Conservation (phyloP, 768 basidiomycete species). For the Amyloporia xantha region DNA sequence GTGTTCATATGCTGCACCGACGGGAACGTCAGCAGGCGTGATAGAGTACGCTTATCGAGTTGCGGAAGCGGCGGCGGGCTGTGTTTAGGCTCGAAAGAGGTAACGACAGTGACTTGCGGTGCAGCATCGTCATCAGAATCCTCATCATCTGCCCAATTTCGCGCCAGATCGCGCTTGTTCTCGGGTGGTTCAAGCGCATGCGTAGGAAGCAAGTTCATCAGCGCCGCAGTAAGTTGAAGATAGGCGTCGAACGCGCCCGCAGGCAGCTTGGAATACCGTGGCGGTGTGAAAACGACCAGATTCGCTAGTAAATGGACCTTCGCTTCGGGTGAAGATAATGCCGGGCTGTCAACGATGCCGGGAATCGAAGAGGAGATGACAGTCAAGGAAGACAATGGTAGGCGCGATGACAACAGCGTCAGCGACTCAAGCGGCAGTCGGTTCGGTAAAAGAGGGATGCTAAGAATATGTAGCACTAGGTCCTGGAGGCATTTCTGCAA, state of each 20-base stretch:
- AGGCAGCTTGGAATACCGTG: constrained; percentile 49
- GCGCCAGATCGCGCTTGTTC: constrained; percentile 5
- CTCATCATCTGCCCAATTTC: constrained; percentile 13
- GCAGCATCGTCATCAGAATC: constrained; percentile 24
- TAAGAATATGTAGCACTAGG: constrained; percentile 52
- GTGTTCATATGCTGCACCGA: constrained; percentile 46
- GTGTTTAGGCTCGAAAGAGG: constrained; percentile 24
- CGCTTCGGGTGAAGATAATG: constrained; percentile 5
- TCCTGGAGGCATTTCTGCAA: constrained; percentile 31
- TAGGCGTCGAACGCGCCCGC: constrained; percentile 43
- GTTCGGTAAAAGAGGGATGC: constrained; percentile 74
- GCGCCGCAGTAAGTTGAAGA: constrained; percentile 41
- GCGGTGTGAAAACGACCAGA: constrained; percentile 54
- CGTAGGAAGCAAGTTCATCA: constrained; percentile 49
- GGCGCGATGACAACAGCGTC: constrained; percentile 52
- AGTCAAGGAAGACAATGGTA: constrained; percentile 47
- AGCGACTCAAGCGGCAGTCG: constrained; percentile 58
- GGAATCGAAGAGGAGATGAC: constrained; percentile 24
- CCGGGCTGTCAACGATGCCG: constrained; percentile 6
- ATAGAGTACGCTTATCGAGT: constrained; percentile 53
- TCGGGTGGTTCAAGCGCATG: constrained; percentile 44
- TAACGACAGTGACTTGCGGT: constrained; percentile 33
- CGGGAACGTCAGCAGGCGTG: constrained; percentile 55
- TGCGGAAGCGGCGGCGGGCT: constrained; percentile 26
- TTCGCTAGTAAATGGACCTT: constrained; percentile 69